A percentile compares a stretch with the other conserved stretches of the same genome.
phyloP scores from a whole-genome alignment of 108 stramenopile genomes.

The Phaeodactylum tricornutum region DNA sequence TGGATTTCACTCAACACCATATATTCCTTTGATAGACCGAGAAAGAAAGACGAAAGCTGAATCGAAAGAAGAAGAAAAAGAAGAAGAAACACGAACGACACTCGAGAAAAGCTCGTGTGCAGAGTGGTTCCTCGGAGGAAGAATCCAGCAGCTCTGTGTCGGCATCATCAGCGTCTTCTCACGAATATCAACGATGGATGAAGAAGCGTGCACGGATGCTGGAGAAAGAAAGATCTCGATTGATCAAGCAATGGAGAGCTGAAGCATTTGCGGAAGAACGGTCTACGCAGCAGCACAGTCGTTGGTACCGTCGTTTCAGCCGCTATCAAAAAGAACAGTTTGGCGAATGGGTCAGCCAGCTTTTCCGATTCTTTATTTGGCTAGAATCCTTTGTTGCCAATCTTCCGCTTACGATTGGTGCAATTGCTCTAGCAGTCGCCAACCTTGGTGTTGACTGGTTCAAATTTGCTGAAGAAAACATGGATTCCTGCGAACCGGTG shows the following conservation, averaged over 20 bases:
- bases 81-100: constrained; percentile 8
- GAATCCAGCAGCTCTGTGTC: constrained; percentile 10
- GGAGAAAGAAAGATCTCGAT: constrained; percentile 25
- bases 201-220: constrained; percentile 19
- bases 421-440: constrained; percentile 53
- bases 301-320: constrained; percentile 16
- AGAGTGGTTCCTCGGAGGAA: not conserved
- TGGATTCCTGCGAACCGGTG: constrained; percentile 53
- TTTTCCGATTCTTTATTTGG: constrained; percentile 23
- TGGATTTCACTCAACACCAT: too few species aligned
- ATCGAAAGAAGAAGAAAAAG: constrained; percentile 11
- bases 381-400: constrained; percentile 60
- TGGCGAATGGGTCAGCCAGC: not conserved
- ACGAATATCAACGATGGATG: constrained; percentile 20
- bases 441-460: constrained; percentile 77
- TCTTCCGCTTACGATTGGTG: constrained; percentile 62
- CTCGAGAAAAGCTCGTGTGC: too few species aligned
- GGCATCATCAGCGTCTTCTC: constrained; percentile 26
- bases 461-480: constrained; percentile 67
- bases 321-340: not conserved
- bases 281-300: constrained; percentile 12
- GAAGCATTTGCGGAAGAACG: constrained; percentile 29
- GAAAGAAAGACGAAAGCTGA: constrained; percentile 1
- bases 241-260: constrained; percentile 40
- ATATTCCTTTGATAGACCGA: too few species aligned